phyloP scores from a whole-genome alignment of 2,329 filamentous ascomycete species.

The Colletotrichum coccodes region DNA sequence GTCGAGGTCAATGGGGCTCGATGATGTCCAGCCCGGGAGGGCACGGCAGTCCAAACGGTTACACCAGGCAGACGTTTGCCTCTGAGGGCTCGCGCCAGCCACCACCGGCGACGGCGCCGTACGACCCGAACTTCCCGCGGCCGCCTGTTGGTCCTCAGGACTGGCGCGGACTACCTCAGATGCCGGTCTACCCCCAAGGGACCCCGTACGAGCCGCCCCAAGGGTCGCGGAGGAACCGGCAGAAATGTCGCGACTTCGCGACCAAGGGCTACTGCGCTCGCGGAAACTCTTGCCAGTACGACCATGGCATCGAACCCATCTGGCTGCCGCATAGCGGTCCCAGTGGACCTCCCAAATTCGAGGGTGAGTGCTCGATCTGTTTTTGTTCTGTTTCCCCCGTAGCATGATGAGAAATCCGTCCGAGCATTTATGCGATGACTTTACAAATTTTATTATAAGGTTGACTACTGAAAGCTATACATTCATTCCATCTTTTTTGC shows the following conservation, averaged over 20 bases:
- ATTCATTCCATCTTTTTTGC: neutral
- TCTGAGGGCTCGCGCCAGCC: constrained; percentile 6
- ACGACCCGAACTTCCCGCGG: constrained; percentile 60
- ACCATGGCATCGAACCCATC: constrained; percentile 64
- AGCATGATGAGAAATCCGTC: constrained; percentile 34
- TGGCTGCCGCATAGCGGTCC: constrained; percentile 19
- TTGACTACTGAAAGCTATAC: constrained; percentile 41
- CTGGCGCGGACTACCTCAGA: constrained; percentile 9
- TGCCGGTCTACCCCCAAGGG: neutral
- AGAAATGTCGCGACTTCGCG: constrained; percentile 77
- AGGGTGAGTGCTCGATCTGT: constrained; percentile 6
- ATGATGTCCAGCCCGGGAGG: constrained; percentile 35
- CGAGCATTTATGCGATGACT: constrained; percentile 36
- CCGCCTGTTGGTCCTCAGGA: constrained; percentile 16
- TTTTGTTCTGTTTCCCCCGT: neutral
- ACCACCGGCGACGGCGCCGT: constrained; percentile 51
- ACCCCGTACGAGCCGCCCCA: constrained; percentile 1
- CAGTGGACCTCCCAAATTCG: constrained; percentile 12
- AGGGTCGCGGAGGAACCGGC: constrained; percentile 46
- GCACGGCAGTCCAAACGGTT: neutral
- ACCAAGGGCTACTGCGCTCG: constrained; percentile 77
- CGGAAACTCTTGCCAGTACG: constrained; percentile 74
- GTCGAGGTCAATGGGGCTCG: constrained; percentile 57
- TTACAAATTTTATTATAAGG: constrained; percentile 38
- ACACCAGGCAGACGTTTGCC: neutral